phyloP scores from a whole-genome alignment of 1,284 basidiomycete genomes.

The Heterobasidion parviporum region DNA sequence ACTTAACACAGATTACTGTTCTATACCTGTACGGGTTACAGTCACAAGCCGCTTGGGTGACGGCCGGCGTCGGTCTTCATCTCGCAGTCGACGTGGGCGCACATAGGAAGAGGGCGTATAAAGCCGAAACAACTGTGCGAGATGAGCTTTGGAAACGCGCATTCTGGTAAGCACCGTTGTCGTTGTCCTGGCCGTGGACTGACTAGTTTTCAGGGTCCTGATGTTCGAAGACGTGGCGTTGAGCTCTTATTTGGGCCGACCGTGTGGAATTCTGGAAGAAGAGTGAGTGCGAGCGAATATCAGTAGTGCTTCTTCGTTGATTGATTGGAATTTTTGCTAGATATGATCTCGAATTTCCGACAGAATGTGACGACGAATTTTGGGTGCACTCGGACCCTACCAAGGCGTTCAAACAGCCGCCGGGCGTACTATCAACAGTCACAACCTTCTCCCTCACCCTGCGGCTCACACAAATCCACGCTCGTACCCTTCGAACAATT shows the following conservation, averaged over 20 bases:
- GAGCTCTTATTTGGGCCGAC: slow-evolving; percentile 66
- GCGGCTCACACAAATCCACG: slow-evolving; percentile 48
- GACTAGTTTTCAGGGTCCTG: slow-evolving; percentile 35
- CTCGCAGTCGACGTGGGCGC: slow-evolving; percentile 65
- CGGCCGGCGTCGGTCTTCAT: slow-evolving; percentile 63
- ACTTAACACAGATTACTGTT: slow-evolving; percentile 5
- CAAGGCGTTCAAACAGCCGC: slow-evolving; percentile 36
- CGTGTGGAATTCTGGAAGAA: slow-evolving; percentile 67
- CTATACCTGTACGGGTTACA: slow-evolving; percentile 50
- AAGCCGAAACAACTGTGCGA: slow-evolving; percentile 32
- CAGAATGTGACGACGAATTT: slow-evolving; percentile 59
- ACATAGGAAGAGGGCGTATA: slow-evolving; percentile 41
- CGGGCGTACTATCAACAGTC: slow-evolving; percentile 33
- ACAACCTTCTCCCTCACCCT: slow-evolving; percentile 43
- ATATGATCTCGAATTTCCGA: slow-evolving; percentile 42
- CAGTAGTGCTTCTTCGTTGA: too few relatives aligned
- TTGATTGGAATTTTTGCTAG: neutral
- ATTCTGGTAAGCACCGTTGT: slow-evolving; percentile 48
- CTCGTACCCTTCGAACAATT: slow-evolving; percentile 47
- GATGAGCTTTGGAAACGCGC: slow-evolving; percentile 72
- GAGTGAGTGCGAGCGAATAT: slow-evolving; percentile 35
- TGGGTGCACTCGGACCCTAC: slow-evolving; percentile 38
- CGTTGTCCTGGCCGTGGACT: neutral
- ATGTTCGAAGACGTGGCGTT: slow-evolving; percentile 51
- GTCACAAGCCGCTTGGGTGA: slow-evolving; percentile 66